Evolutionary conservation across 163 green algal genomes (phyloP).

Genomic region (Chlorella variabilis): DNA sequence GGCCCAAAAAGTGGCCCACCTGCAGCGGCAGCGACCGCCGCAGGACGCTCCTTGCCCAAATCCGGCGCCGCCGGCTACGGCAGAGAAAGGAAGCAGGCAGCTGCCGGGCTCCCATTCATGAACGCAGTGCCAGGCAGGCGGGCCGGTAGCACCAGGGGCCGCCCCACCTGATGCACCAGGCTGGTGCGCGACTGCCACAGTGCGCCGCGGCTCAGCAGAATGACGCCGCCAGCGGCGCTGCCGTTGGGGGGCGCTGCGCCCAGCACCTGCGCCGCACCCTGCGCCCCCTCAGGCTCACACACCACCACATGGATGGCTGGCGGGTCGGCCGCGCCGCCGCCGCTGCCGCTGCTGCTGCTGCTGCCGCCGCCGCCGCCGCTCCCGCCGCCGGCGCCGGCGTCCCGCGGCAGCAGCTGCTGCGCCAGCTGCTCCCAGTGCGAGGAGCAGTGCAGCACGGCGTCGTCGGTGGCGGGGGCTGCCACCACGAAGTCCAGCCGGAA

Average conservation of each 20-base stretch:
- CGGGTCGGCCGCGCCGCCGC: background rate
- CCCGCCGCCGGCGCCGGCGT: background rate
- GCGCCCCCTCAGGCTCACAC: slow-evolving; percentile 37
- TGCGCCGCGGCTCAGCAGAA: slow-evolving; percentile 28
- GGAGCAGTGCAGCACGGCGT: background rate
- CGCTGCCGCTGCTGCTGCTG: background rate
- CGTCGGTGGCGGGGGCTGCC: background rate
- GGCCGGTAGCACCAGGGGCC: background rate
- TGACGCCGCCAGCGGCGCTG: background rate
- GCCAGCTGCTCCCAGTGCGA: background rate
- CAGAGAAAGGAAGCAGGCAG: background rate
- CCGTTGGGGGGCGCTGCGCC: background rate
- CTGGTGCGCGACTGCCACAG: slow-evolving; percentile 36
- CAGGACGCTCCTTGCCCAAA: too few relatives aligned
- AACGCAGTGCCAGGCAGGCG: background rate
- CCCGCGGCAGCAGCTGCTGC: background rate
- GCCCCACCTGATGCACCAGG: slow-evolving; percentile 42
- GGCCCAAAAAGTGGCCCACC: slow-evolving; percentile 46
- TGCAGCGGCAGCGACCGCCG: too few relatives aligned
- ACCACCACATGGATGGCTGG: slow-evolving; percentile 32
- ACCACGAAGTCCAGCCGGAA: slow-evolving; percentile 27
- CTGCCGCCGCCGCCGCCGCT: background rate
- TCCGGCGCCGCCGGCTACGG: too few relatives aligned
- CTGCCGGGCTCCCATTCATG: background rate
- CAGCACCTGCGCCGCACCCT: slow-evolving; percentile 27